Percentiles rank a stretch among this genome's conserved stretches.
Conservation (phyloP, 345 rosid genomes). For the Eutrema japonicum region DNA sequence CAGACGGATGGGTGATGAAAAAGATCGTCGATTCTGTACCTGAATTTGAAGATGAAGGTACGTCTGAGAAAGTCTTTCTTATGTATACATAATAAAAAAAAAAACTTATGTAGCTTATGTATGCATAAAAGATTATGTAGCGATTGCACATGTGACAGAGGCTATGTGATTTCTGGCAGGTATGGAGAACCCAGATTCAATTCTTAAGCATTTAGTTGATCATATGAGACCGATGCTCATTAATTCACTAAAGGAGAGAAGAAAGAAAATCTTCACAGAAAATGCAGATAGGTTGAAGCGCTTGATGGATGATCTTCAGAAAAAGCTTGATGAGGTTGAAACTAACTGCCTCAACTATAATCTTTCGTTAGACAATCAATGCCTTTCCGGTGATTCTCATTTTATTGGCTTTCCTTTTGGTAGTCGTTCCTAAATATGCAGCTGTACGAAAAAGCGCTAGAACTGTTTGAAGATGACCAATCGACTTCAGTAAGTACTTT, state of each 20-base stretch:
- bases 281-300: constrained; percentile 79
- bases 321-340: constrained; percentile 89
- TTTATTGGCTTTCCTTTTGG: constrained; percentile 36
- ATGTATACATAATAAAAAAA: background rate
- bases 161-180: constrained; percentile 54
- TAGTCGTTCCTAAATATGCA: constrained; percentile 93
- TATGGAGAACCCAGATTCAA: constrained; percentile 58
- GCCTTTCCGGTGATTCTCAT: background rate
- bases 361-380: background rate
- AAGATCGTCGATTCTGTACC: constrained; percentile 62
- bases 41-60: constrained; percentile 91
- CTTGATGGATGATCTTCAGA: constrained; percentile 82
- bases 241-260: constrained; percentile 72
- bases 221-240: constrained; percentile 86
- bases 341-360: constrained; percentile 16
- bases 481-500: constrained; percentile 78
- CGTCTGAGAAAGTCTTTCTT: constrained; percentile 24
- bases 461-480: constrained; percentile 87
- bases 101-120: constrained; percentile 1
- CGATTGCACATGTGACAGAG: constrained; percentile 20
- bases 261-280: constrained; percentile 81
- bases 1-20: constrained; percentile 80
- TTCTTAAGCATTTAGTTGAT: constrained; percentile 66
- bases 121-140: background rate
- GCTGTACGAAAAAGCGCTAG: constrained; percentile 87